Conservation (phyloP, 176 grass and related monocot species). For the Rhynchospora breviuscula region DNA sequence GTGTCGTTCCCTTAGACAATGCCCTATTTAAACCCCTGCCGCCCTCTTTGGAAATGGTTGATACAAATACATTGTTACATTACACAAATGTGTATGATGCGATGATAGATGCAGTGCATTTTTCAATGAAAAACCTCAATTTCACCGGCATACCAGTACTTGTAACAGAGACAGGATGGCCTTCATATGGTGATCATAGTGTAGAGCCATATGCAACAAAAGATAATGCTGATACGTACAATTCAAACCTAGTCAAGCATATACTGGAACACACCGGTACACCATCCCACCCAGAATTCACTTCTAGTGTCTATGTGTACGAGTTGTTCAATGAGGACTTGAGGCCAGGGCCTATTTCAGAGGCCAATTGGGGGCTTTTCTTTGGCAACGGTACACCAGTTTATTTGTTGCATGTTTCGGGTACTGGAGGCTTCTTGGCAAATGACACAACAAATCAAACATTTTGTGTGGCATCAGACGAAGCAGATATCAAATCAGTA, state of each 20-base stretch:
- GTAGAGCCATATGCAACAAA: slow-evolving; percentile 64
- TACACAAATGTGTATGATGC: slow-evolving; percentile 97
- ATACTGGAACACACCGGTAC: slow-evolving; percentile 60
- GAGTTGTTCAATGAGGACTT: slow-evolving; percentile 98
- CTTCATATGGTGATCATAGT: slow-evolving; percentile 58
- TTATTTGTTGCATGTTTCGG: slow-evolving; percentile 73
- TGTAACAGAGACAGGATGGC: slow-evolving; percentile 91
- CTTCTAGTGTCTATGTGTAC: slow-evolving; percentile 72
- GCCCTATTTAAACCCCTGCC: slow-evolving; percentile 78
- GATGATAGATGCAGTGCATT: slow-evolving; percentile 81
- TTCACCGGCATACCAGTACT: slow-evolving; percentile 39
- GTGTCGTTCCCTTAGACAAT: slow-evolving; percentile 78
- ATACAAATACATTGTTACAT: slow-evolving; percentile 93
- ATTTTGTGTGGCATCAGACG: slow-evolving; percentile 77
- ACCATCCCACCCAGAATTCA: slow-evolving; percentile 62
- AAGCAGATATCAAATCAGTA: slow-evolving; percentile 67
- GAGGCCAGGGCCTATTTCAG: slow-evolving; percentile 65
- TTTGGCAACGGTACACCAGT: slow-evolving; percentile 85
- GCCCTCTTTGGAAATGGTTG: slow-evolving; percentile 73
- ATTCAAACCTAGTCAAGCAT: slow-evolving; percentile 86
- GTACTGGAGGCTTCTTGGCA: slow-evolving; percentile 58
- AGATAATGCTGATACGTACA: slow-evolving; percentile 81
- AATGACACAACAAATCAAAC: slow-evolving; percentile 92
- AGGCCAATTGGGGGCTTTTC: slow-evolving; percentile 93
- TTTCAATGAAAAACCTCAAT: slow-evolving; percentile 68